Conservation (phyloP, 23 red algal genomes). For the Gracilaria domingensis region DNA sequence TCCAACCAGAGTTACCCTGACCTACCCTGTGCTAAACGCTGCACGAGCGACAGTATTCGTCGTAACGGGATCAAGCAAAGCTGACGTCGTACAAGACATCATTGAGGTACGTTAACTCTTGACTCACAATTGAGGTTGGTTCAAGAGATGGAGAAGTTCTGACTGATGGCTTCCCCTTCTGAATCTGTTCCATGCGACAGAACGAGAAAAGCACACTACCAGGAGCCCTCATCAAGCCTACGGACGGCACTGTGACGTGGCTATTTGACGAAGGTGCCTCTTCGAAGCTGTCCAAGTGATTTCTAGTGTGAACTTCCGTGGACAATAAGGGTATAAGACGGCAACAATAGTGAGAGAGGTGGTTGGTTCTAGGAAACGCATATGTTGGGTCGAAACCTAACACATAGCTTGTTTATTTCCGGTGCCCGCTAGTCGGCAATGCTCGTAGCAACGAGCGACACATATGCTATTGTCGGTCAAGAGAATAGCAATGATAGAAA, state of each 20-base stretch:
- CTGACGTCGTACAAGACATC: slow-evolving; percentile 68
- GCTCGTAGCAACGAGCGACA: background rate
- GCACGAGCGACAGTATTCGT: slow-evolving; percentile 80
- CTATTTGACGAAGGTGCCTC: slow-evolving; percentile 65
- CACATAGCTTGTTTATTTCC: slow-evolving; percentile 12
- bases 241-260: slow-evolving; percentile 47
- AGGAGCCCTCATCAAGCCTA: slow-evolving; percentile 44
- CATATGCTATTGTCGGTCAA: background rate
- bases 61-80: slow-evolving; percentile 77
- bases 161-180: background rate
- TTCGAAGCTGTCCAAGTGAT: slow-evolving; percentile 2
- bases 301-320: too few relatives aligned
- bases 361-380: background rate
- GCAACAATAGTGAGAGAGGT: background rate
- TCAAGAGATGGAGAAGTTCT: background rate
- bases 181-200: background rate
- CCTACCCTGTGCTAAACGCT: slow-evolving; percentile 74
- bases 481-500: background rate
- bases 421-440: background rate
- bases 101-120: slow-evolving; percentile 58
- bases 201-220: slow-evolving; percentile 45
- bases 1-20: slow-evolving; percentile 87
- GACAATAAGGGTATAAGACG: background rate
- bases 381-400: background rate
- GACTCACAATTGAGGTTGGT: background rate